Base-by-base conservation (phyloP, 2,329 filamentous ascomycete genomes). In the Neofusicoccum cordaticola region DNA sequence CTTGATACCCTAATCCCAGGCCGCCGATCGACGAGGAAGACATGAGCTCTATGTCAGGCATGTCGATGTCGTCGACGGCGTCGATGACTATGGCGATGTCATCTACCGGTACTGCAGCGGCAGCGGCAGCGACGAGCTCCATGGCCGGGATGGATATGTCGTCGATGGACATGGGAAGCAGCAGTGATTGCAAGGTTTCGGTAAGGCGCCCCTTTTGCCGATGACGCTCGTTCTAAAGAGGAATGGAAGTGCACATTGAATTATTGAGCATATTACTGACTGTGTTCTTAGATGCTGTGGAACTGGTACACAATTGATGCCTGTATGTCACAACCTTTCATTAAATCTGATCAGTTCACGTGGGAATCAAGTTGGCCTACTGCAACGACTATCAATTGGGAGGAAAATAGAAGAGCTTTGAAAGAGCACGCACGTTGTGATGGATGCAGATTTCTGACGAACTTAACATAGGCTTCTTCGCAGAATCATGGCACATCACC, bases 291-390 rank as follows among this genome's bases (percentile, higher is more conserved):
- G 88, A 93, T 92, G 90, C 80, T 91, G 45, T 92, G 90, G 89
- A 93, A 92, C 76, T 91, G 89, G 88, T 83, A 90, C 75, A 89
- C 88, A 2, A 80, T 90, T 73, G 87, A 90, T 73, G 78, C 88
- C 19, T 92, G 81, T 74, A 64, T 19, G 48, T 41, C 1, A 17
- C 42, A 9, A 39, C 17, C 15, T 27, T 35, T 34, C 15, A 13
- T 15, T 27, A 9, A 1, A 22, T 31, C 41, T n/a, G 27, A 44
- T 27, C 27, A 17, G 39, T 57, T 42, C 37, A 17, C 17, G 11
- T 31, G 8, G 5, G 11, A 17, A 34, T 13, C 22, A 39, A 8
- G 8, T 12, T 39, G 35, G 42, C 41, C 35, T 1, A 39, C 7
- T 39, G 35, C 35, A 39, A 39, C 2, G 37, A 39, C 9, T 9